phyloP scores from a whole-genome alignment of 2,329 filamentous ascomycete genomes.

The Ascochyta pisi region DNA sequence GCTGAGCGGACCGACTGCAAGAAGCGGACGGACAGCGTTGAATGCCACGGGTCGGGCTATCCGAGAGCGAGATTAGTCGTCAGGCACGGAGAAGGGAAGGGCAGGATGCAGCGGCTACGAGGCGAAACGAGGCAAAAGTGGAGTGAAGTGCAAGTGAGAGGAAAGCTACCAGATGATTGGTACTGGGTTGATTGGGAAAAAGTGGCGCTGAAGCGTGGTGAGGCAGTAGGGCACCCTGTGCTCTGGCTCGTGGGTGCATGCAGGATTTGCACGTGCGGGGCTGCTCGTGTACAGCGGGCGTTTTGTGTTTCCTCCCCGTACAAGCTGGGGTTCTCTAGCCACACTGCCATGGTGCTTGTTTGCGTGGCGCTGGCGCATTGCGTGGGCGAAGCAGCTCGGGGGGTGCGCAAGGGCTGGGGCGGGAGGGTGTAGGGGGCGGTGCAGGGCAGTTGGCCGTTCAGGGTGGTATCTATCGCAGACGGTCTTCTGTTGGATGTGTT shows the following conservation, averaged over 20 bases:
- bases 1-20: not conserved
- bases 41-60: not conserved
- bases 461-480: slow-evolving; percentile 8
- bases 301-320: not conserved
- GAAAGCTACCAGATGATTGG: not conserved
- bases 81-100: not conserved
- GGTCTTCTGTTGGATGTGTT: slow-evolving; percentile 11
- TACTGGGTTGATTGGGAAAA: not conserved
- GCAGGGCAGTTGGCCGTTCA: not conserved
- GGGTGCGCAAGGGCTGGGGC: not conserved
- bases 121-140: not conserved
- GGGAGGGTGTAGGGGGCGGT: not conserved
- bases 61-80: not conserved
- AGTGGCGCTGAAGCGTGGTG: not conserved
- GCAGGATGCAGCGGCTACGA: not conserved
- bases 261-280: not conserved
- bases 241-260: not conserved
- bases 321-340: not conserved
- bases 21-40: not conserved
- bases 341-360: not conserved
- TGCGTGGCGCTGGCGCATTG: not conserved
- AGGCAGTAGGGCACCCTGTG: no score
- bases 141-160: not conserved
- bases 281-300: not conserved
- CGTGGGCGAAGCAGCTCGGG: not conserved